Percentiles rank a stretch among this genome's conserved stretches.
Conservation (phyloP, 306 rosid species). For the Castanea crenata region DNA sequence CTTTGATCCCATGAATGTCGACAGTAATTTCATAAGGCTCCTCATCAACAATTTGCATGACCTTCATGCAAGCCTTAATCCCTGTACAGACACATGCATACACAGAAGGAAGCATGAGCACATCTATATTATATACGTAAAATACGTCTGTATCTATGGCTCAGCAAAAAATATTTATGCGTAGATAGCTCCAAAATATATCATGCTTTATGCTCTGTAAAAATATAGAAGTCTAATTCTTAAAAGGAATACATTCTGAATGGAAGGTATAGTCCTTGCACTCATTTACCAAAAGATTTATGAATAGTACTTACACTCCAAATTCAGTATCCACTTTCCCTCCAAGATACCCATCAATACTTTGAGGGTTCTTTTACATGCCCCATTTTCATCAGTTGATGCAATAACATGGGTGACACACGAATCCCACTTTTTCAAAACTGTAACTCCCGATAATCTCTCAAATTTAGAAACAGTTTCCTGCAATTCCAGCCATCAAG, state of each 20-base stretch:
- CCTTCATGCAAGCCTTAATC: constrained; percentile 70
- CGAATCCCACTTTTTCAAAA: constrained; percentile 76
- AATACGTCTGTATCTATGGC: neutral
- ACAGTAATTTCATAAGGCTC: constrained; percentile 59
- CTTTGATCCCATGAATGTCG: constrained; percentile 72
- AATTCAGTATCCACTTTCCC: constrained; percentile 86
- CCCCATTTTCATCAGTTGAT: constrained; percentile 73
- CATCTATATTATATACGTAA: neutral
- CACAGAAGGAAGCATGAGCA: constrained; percentile 5
- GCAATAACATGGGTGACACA: constrained; percentile 86
- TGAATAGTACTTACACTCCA: constrained; percentile 52
- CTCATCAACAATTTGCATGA: constrained; percentile 62
- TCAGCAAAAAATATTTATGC: neutral
- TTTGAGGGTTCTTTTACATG: constrained; percentile 93
- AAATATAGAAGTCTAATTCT: neutral
- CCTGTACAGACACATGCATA: constrained; percentile 43
- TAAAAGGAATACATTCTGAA: neutral
- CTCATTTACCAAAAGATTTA: neutral
- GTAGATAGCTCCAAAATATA: neutral
- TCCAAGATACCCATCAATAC: constrained; percentile 81
- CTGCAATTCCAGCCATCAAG: constrained; percentile 42
- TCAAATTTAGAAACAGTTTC: constrained; percentile 68
- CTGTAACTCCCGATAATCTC: constrained; percentile 52
- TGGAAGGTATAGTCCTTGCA: neutral
- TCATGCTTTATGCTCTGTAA: neutral